Percentiles rank a stretch among this genome's conserved stretches.
Evolutionary conservation across 257 asterid species (phyloP).

Genomic region (Leonotis leonurus): DNA sequence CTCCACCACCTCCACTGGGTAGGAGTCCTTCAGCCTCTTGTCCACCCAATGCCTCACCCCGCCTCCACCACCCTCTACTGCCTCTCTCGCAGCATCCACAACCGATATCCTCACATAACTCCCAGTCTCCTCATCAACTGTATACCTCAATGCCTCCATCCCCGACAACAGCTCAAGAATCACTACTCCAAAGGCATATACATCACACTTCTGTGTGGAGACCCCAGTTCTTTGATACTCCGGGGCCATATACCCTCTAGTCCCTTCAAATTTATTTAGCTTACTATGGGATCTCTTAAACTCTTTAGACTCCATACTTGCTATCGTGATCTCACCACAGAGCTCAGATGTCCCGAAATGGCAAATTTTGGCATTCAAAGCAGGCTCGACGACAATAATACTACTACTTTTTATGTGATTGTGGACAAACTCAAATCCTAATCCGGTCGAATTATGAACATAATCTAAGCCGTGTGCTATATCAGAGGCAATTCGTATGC

Average conservation of each 20-base stretch:
- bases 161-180: conserved; percentile 74
- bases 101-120: conserved; percentile 61
- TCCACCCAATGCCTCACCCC: conserved; percentile 43
- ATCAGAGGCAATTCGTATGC: conserved; percentile 62
- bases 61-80: conserved; percentile 49
- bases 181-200: conserved; percentile 89
- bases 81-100: conserved; percentile 62
- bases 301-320: conserved; percentile 3
- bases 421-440: conserved; percentile 71
- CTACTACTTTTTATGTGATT: conserved; percentile 73
- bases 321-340: conserved; percentile 62
- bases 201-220: conserved; percentile 59
- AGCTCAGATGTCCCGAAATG: conserved; percentile 92
- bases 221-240: conserved; percentile 65
- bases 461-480: conserved; percentile 86
- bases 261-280: conserved; percentile 60
- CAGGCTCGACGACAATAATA: conserved; percentile 44
- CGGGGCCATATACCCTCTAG: conserved; percentile 93
- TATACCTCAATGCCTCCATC: conserved; percentile 64
- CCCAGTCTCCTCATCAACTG: conserved; percentile 52
- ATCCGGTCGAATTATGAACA: conserved; percentile 73
- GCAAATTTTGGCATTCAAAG: conserved; percentile 57
- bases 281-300: conserved; percentile 34
- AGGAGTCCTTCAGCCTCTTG: conserved; percentile 70
- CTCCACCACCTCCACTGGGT: conserved; percentile 79